Evolutionary conservation across 2,329 filamentous ascomycete genomes (phyloP), one percentile per base, ranked within the genome.

Genomic region (Pseudogymnoascus sp.): DNA sequence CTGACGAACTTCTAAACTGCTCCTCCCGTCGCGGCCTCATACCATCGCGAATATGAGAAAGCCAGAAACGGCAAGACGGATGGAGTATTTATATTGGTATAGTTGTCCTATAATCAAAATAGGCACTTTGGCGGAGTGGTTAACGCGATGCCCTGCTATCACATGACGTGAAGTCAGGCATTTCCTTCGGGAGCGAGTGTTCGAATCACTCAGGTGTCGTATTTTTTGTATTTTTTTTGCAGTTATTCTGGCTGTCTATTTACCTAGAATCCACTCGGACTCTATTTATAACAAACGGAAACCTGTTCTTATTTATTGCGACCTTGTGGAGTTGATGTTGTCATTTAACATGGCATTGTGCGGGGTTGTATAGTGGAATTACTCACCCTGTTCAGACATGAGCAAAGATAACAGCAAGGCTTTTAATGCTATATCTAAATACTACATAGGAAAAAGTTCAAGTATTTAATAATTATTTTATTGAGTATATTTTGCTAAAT

Each of bases 71-170:
- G 25, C 0, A 50, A 5, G 20, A 7, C 8, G 2, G 1, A 30
- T 50, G n/a, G 6, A 11, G 8, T 33, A 54, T 18, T 33, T 54
- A 54, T 33, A 54, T 4, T 5, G 9, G 25, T 54, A 14, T 54
- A 54, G 43, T 54, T 12, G 2, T 33, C 43, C 2, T 7, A 54
- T 54, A 54, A 54, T 54, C 57, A 58, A 58, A 36, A 58, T 38
- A 25, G 57, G 57, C 57, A 39, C 57, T 58, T 58, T 58, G 57
- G 57, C 57, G 57, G 57, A 58, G 57, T 58, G 57, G 57, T 58
- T 58, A 58, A 58, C 57, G 57, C 57, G 57, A 58, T 58, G 57
- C 57, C 57, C 57, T 58, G 57, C 57, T 58, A 58, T 58, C 30
- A 30, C 47, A 33, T 30, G 25, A 54, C 9, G 43, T 33, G 47